These are phyloP conservation scores for Sugiyamaella grinbergsii DNA, from an alignment of 1,139 yeast genomes.

Conservation along the genomic window DNA sequence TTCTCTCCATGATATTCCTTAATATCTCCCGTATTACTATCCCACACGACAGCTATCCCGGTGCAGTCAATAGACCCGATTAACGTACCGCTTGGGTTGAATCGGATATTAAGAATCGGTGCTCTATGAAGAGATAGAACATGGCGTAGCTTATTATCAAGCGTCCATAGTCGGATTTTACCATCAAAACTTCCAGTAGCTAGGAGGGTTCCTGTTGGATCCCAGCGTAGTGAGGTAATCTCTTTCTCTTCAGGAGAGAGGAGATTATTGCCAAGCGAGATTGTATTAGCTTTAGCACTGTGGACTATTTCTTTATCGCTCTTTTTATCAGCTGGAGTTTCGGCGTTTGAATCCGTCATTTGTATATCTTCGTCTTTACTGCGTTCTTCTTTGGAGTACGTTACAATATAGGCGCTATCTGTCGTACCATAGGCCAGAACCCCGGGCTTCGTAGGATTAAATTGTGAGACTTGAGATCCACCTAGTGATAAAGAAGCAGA, in stretches of 20 bases:
- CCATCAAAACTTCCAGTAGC: conserved; percentile 43
- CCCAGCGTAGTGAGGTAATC: conserved; percentile 40
- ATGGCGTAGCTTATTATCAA: conserved; percentile 51
- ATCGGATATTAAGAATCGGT: conserved; percentile 53
- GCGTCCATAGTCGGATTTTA: conserved; percentile 39
- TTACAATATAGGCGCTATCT: conserved; percentile 12
- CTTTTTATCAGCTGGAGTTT: not conserved
- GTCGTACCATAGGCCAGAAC: conserved; percentile 32
- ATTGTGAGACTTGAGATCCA: conserved; percentile 31
- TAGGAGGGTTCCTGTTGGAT: conserved; percentile 35
- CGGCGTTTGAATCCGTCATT: not conserved
- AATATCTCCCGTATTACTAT: conserved; percentile 52
- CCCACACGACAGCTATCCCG: conserved; percentile 56
- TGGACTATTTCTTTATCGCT: not conserved
- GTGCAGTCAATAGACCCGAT: conserved; percentile 48
- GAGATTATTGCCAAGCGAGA: not conserved
- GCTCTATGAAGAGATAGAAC: conserved; percentile 57
- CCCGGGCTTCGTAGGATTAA: conserved; percentile 30
- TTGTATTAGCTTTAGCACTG: not conserved
- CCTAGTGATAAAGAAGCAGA: conserved; percentile 2
- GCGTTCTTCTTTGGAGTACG: not conserved
- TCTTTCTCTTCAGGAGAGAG: conserved; percentile 29
- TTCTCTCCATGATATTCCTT: conserved; percentile 47
- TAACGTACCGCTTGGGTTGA: conserved; percentile 52
- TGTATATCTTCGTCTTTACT: not conserved